Conservation (phyloP, 1,284 basidiomycete species). For the Retiboletus flavoniger region DNA sequence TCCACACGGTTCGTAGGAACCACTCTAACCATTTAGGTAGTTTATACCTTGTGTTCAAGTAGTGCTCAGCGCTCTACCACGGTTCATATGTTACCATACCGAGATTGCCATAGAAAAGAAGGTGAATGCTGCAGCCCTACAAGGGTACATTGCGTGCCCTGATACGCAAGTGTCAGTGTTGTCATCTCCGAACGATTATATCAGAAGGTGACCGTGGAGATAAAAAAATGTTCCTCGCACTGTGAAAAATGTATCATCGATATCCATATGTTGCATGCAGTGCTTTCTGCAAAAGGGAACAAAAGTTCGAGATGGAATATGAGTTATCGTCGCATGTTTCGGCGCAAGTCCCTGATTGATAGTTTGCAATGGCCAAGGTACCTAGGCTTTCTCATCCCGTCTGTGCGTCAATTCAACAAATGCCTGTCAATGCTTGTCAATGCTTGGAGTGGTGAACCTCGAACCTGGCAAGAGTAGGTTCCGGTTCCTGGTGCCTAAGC, state of each 20-base stretch:
- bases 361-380: neutral
- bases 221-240: neutral
- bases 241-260: neutral
- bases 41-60: neutral
- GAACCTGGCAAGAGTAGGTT: neutral
- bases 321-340: neutral
- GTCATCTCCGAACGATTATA: constrained; percentile 9
- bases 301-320: neutral
- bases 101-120: neutral
- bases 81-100: constrained; percentile 1
- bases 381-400: neutral
- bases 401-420: neutral
- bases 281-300: neutral
- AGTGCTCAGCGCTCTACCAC: neutral
- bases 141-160: constrained; percentile 13
- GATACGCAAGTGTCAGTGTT: constrained; percentile 18
- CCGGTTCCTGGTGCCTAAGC: constrained; percentile 29
- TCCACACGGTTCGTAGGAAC: neutral
- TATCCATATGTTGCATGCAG: neutral
- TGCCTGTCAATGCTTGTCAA: neutral
- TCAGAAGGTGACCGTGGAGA: constrained; percentile 12
- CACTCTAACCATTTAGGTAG: neutral
- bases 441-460: neutral
- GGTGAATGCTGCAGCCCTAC: neutral
- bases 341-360: neutral